These are phyloP conservation scores for Pyrus bretschneideri DNA, from an alignment of 306 rosid species.

Conservation along the genomic window DNA sequence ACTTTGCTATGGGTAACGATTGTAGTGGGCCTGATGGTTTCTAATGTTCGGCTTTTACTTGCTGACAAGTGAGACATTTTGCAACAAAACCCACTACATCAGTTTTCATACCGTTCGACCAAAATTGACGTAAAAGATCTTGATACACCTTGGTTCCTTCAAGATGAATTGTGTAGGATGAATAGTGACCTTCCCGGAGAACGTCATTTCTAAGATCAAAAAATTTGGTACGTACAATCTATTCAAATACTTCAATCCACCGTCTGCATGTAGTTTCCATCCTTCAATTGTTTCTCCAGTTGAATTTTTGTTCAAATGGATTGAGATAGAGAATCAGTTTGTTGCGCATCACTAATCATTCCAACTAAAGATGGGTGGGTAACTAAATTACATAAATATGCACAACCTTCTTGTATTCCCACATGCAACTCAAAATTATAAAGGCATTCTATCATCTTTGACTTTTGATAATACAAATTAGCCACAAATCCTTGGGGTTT, in stretches of 20 bases:
- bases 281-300: background rate
- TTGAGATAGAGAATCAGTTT: background rate
- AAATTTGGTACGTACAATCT: background rate
- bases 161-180: background rate
- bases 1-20: too few species aligned
- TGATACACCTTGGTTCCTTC: background rate
- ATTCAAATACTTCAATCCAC: background rate
- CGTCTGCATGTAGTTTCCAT: too few species aligned
- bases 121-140: background rate
- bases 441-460: background rate
- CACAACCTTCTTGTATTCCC: background rate
- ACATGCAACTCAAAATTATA: background rate
- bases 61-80: too few species aligned
- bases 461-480: background rate
- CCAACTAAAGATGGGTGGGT: background rate
- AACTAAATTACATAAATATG: background rate
- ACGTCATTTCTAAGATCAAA: background rate
- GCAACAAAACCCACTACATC: background rate
- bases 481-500: background rate
- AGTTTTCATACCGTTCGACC: background rate
- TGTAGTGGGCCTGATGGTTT: too few species aligned
- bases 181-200: background rate
- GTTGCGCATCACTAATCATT: background rate
- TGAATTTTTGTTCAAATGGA: background rate
- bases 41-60: too few species aligned